Percentiles rank a stretch among this genome's conserved stretches.
These are phyloP conservation scores for Centaurea solstitialis DNA, from an alignment of 129 eudicot species.

Conservation along the genomic window DNA sequence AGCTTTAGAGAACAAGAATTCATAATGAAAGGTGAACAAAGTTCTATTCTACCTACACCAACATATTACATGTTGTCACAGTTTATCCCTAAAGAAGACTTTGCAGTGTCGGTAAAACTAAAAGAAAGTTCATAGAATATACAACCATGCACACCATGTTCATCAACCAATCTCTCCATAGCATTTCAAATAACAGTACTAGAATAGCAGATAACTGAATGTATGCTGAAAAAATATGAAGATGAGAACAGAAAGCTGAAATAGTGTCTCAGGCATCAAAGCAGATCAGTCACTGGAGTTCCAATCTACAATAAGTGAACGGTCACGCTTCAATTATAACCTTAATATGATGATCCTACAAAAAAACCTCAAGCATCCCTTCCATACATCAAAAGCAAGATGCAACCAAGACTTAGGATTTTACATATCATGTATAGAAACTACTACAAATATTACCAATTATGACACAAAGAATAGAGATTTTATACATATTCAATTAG, in stretches of 20 bases:
- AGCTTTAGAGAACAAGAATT: neutral
- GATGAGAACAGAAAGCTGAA: neutral
- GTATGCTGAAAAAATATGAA: neutral
- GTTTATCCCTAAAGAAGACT: neutral
- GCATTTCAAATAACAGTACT: neutral
- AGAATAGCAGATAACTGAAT: neutral
- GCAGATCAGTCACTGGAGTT: neutral
- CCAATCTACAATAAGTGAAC: neutral
- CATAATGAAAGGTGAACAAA: constrained; percentile 1
- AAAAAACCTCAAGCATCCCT: constrained; percentile 12
- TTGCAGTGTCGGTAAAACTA: neutral
- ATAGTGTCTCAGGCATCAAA: constrained; percentile 1
- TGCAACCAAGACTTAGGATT: neutral
- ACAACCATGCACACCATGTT: neutral
- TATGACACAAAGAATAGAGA: neutral
- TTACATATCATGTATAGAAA: neutral
- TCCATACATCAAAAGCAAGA: neutral
- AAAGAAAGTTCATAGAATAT: neutral
- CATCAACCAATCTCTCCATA: neutral
- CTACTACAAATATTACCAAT: constrained; percentile 3
- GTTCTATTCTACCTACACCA: neutral
- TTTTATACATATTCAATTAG: neutral
- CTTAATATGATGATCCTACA: neutral
- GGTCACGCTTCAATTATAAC: neutral
- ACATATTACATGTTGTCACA: neutral